phyloP scores from a whole-genome alignment of 192 early-diverging fungal genomes.

The Oehlia diaphana region DNA sequence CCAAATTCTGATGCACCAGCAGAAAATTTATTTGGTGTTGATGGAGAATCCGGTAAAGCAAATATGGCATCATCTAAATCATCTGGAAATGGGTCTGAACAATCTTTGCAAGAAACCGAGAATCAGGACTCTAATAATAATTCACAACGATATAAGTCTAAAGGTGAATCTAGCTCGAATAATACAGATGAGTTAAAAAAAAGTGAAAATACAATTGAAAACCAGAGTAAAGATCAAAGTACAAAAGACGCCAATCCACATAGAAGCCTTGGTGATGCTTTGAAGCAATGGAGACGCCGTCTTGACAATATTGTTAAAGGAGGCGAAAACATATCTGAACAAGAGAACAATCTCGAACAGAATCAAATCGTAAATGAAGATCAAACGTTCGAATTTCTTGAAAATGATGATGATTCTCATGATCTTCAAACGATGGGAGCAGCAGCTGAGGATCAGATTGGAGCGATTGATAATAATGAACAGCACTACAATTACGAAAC shows the following conservation, averaged over 20 bases:
- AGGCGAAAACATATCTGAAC: slow-evolving; percentile 24
- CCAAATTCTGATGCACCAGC: slow-evolving; percentile 48
- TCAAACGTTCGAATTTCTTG: slow-evolving; percentile 73
- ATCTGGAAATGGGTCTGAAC: neutral
- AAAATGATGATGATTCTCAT: slow-evolving; percentile 72
- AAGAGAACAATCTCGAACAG: slow-evolving; percentile 40
- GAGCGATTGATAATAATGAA: slow-evolving; percentile 64
- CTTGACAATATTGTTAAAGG: slow-evolving; percentile 66
- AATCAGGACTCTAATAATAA: neutral
- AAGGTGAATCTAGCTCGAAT: slow-evolving; percentile 41
- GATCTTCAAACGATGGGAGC: slow-evolving; percentile 75
- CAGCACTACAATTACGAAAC: slow-evolving; percentile 41
- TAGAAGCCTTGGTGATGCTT: slow-evolving; percentile 87
- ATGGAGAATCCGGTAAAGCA: slow-evolving; percentile 61
- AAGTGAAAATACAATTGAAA: slow-evolving; percentile 41
- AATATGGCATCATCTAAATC: slow-evolving; percentile 31
- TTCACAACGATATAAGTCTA: slow-evolving; percentile 30
- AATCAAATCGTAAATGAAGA: slow-evolving; percentile 57
- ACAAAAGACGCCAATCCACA: slow-evolving; percentile 74
- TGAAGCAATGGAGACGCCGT: slow-evolving; percentile 90
- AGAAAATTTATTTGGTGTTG: slow-evolving; percentile 67
- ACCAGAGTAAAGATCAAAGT: slow-evolving; percentile 42
- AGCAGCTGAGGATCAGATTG: slow-evolving; percentile 71
- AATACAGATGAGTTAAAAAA: slow-evolving; percentile 37
- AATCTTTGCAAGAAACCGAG: neutral